Evolutionary conservation across 140 eudicot genomes (phyloP).

Genomic region (Stevia rebaudiana): DNA sequence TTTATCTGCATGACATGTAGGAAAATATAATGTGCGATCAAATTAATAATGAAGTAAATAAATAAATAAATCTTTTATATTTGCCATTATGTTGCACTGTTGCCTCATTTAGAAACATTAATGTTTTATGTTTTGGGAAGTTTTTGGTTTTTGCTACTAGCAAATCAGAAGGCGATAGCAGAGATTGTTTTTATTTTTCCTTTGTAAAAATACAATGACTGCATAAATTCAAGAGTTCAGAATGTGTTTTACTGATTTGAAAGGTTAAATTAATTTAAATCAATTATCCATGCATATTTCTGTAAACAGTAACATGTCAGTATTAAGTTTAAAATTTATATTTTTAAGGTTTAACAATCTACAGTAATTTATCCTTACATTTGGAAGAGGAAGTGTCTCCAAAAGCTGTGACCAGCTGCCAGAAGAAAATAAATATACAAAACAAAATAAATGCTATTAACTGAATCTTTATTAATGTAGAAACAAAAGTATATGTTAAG

Average conservation of each 20-base stretch:
- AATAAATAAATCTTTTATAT: background rate
- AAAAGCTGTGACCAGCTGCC: constrained; percentile 92
- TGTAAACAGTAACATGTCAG: background rate
- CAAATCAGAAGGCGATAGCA: background rate
- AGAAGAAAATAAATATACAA: constrained; percentile 19
- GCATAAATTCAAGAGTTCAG: background rate
- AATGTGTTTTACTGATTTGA: background rate
- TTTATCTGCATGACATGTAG: constrained; percentile 56
- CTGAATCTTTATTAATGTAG: constrained; percentile 1
- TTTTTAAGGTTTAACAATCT: background rate
- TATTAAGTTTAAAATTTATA: background rate
- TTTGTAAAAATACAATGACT: background rate
- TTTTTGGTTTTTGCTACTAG: constrained; percentile 5
- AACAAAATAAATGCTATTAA: background rate
- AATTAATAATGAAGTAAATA: background rate
- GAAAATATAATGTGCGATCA: constrained; percentile 7
- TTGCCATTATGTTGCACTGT: background rate
- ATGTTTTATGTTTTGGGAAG: background rate
- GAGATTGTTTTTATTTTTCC: background rate
- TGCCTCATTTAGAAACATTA: background rate
- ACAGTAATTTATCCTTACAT: constrained; percentile 48
- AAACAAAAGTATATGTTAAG: background rate
- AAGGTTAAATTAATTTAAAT: background rate
- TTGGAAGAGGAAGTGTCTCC: constrained; percentile 97
- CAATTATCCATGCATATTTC: background rate